Evolutionary conservation across 2,329 filamentous ascomycete species (phyloP).

Genomic region (Alternaria infectoria): DNA sequence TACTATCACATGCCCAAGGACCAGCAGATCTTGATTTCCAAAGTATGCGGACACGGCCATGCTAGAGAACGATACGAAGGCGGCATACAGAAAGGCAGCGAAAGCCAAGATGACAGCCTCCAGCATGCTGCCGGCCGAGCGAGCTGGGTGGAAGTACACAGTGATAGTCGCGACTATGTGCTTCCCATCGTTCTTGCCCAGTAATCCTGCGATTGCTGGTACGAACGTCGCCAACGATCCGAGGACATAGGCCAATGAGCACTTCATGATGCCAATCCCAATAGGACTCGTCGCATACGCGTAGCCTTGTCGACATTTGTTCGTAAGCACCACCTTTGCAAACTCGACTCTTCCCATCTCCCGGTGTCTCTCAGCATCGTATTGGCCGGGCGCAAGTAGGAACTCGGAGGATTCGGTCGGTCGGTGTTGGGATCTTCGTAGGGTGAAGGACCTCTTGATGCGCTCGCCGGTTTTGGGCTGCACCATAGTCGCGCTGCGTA

Average conservation of each 20-base stretch:
- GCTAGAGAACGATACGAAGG: slow-evolving; percentile 77
- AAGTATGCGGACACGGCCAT: slow-evolving; percentile 90
- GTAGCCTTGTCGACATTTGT: slow-evolving; percentile 50
- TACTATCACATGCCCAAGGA: slow-evolving; percentile 78
- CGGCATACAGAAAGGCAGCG: slow-evolving; percentile 79
- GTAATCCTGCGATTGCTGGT: slow-evolving; percentile 70
- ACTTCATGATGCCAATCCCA: slow-evolving; percentile 85
- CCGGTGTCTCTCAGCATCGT: slow-evolving; percentile 35
- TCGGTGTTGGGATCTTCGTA: slow-evolving; percentile 59
- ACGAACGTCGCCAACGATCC: slow-evolving; percentile 88
- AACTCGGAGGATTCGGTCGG: slow-evolving; percentile 54
- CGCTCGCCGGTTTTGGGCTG: slow-evolving; percentile 86
- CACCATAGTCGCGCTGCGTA: slow-evolving; percentile 86
- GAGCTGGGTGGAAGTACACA: slow-evolving; percentile 91
- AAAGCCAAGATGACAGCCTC: slow-evolving; percentile 80
- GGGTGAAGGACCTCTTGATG: slow-evolving; percentile 77
- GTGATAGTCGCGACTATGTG: slow-evolving; percentile 93
- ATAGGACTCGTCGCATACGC: slow-evolving; percentile 72
- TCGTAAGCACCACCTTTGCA: slow-evolving; percentile 46
- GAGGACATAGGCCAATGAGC: slow-evolving; percentile 85
- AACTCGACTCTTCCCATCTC: slow-evolving; percentile 40
- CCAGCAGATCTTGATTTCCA: slow-evolving; percentile 69
- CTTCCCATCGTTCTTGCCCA: slow-evolving; percentile 88
- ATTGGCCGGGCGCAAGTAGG: slow-evolving; percentile 42
- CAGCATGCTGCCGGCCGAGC: slow-evolving; percentile 86